Base-by-base conservation (phyloP, 2,329 filamentous ascomycete species). In the Verticillium zaregamsianum region DNA sequence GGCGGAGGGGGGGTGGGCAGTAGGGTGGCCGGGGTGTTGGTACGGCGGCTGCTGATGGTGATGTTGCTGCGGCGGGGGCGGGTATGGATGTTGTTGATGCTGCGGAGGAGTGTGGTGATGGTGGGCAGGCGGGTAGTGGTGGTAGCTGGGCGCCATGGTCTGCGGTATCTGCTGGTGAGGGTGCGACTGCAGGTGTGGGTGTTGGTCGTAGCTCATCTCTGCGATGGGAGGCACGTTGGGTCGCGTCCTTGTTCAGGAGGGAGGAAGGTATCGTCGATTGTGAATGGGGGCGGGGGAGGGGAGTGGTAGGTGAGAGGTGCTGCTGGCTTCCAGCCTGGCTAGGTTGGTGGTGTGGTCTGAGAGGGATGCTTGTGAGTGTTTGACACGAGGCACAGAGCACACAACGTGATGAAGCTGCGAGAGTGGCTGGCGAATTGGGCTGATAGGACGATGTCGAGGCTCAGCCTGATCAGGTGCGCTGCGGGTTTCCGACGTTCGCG, bases 181-280 rank as follows among this genome's bases (percentile, higher is more conserved):
- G n/a, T 25, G 58, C 15, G 62, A 20, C 54, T n/a, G 37, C 57
- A 45, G 59, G 62, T 12, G 63, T 25, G 23, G 45, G 12, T 49
- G 61, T 25, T 63, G 64, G 28, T 65, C 64, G 63, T 65, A 66
- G 37, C 62, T 66, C 64, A 66, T 66, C 45, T 23, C 32, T 39
- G 55, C 52, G 54, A n/a, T 25, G 9, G 45, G 2, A 11, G n/a
- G n/a, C 45, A 8, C 20, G 45, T 49, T 49, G 8, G 45, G 8
- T 49, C 45, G 45, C 45, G n/a, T 11, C 23, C n/a, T 14, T 35
- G 33, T 35, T 14, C 9, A 35, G 11, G 33, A 35, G 33, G 33
- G 14, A 11, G 14, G 9, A 14, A 35, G 9, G 33, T 35, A 35
- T 35, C 33, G 33, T 35, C 9, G 33, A n/a, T 12, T 49, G n/a